Conservation (phyloP, 2,329 filamentous ascomycete species). For the Elsinoe fawcettii region DNA sequence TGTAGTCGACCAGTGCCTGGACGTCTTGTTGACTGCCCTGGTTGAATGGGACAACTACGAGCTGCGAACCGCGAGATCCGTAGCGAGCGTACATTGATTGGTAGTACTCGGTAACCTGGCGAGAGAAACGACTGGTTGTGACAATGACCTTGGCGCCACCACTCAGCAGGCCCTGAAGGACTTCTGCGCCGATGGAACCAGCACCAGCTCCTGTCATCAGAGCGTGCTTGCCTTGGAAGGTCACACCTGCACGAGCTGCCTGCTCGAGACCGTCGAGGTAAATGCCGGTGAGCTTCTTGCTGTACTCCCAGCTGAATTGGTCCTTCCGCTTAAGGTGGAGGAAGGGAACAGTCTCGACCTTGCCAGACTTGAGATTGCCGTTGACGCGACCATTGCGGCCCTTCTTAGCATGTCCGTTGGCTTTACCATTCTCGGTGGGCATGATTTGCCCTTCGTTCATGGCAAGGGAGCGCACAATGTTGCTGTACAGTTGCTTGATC, state of each 20-base stretch:
- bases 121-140: slow-evolving; percentile 92
- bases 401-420: slow-evolving; percentile 51
- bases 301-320: slow-evolving; percentile 96
- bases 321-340: slow-evolving; percentile 91
- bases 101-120: slow-evolving; percentile 97
- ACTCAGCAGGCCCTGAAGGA: slow-evolving; percentile 89
- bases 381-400: slow-evolving; percentile 45
- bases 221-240: slow-evolving; percentile 88
- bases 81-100: slow-evolving; percentile 96
- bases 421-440: slow-evolving; percentile 71
- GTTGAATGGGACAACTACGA: slow-evolving; percentile 98
- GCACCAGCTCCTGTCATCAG: slow-evolving; percentile 98
- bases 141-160: slow-evolving; percentile 96
- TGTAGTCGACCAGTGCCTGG: slow-evolving; percentile 87
- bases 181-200: slow-evolving; percentile 94
- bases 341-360: slow-evolving; percentile 96
- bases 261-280: slow-evolving; percentile 90
- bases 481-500: slow-evolving; percentile 90
- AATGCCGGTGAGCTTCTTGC: slow-evolving; percentile 90
- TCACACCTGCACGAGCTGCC: slow-evolving; percentile 78
- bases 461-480: slow-evolving; percentile 84
- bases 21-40: slow-evolving; percentile 98
- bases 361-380: slow-evolving; percentile 62
- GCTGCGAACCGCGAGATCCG: slow-evolving; percentile 86
- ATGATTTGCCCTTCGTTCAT: slow-evolving; percentile 99